These are phyloP conservation scores for Pontederia paniculata DNA, from an alignment of 176 grass and related monocot genomes.

Conservation along the genomic window DNA sequence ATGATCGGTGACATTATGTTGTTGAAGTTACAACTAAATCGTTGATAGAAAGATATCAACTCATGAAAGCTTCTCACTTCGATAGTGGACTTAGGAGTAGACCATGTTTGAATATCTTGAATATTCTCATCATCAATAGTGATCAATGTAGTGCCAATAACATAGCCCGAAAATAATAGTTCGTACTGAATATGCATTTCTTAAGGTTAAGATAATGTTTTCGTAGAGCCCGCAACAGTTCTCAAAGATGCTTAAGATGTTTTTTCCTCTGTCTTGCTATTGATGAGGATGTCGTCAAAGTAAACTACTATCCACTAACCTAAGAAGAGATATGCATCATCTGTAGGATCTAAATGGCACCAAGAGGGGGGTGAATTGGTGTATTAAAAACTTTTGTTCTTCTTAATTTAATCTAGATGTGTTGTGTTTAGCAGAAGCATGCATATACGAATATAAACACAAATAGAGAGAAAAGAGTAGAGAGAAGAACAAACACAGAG, in stretches of 20 bases:
- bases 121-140: not conserved
- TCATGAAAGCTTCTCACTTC: not conserved
- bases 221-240: not conserved
- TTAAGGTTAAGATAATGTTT: not conserved
- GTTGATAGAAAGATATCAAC: not conserved
- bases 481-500: too few relatives aligned
- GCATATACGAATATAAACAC: too few relatives aligned
- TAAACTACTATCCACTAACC: not conserved
- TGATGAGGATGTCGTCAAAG: not conserved
- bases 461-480: too few relatives aligned
- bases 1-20: not conserved
- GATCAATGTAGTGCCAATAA: not conserved
- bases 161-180: not conserved
- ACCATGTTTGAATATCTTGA: not conserved
- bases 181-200: not conserved
- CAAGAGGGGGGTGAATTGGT: too few relatives aligned
- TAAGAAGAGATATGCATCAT: not conserved
- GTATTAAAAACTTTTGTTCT: too few relatives aligned
- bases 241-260: not conserved
- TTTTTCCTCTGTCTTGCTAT: not conserved
- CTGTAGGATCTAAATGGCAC: too few relatives aligned
- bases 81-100: too few relatives aligned
- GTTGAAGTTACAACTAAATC: not conserved
- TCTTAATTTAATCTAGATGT: too few relatives aligned
- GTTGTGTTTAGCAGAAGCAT: too few relatives aligned